Base-by-base conservation (phyloP, 2,329 filamentous ascomycete genomes). In the Scedosporium minutisporum region DNA sequence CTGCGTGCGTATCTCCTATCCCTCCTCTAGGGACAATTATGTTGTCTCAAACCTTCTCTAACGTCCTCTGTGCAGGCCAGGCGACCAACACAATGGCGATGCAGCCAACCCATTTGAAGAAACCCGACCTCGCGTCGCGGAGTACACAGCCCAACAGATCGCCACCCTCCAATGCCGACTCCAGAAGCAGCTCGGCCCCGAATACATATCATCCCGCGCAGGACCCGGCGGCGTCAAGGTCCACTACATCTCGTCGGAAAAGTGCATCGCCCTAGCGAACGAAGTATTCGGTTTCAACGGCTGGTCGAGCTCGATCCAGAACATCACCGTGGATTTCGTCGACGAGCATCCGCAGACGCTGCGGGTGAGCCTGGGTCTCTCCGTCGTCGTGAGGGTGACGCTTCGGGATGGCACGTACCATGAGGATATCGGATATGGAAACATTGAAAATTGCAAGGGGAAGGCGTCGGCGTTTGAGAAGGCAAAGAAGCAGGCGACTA, bases 381-480 rank as follows among this genome's bases (percentile, higher is more conserved):
- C 91, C 1, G 93, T 97, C 61, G 91, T 96, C 65, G 87, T 97
- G 63, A 86, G 95, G 63, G 89, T 99, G 41, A 96, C 92, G 1
- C 77, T 99, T 62, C 88, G 87, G 65, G 93, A 97, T 75, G 95
- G 95, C 57, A 95, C 93, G n/a, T 97, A 87, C 72, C 95, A 97
- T 72, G 95, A 99, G 82, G 95, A 99, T 71, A 89, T 97, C 65
- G 95, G 95, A 29, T 99, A 99, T 69, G 95, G 95, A 6, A 90
- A 95, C 67, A 96, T 96, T 68, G 93, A 97, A 74, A 99, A 99
- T 71, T 91, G 88, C 74, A 96, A 93, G 75, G 90, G 91, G 63
- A 99, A 99, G 77, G 93, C 93, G 3, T 89, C 90, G 60, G 95
- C 93, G 0, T 99, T 97, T 70, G 95, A 99, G 73, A 99, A 99